Evolutionary conservation across 805 yeast genomes (phyloP).

Genomic region (Sugiyamaella smithiae): DNA sequence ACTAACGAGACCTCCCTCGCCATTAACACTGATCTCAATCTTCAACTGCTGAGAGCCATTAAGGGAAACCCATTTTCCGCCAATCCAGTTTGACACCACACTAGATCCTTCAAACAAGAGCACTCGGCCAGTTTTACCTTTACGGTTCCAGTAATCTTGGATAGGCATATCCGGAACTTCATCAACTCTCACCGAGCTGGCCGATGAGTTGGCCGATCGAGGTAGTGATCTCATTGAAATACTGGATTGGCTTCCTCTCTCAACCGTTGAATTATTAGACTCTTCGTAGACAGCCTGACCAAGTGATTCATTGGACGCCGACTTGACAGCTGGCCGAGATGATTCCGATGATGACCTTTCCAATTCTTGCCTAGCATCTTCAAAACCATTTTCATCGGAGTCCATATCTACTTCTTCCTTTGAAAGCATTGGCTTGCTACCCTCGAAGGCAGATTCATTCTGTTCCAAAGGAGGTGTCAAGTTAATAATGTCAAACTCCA

Average conservation of each 20-base stretch:
- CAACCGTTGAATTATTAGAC: slow-evolving; percentile 18
- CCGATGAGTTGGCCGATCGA: slow-evolving; percentile 8
- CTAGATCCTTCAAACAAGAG: slow-evolving; percentile 19
- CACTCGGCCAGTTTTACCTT: slow-evolving; percentile 11
- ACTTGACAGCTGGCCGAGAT: not conserved
- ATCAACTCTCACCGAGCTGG: slow-evolving; percentile 3
- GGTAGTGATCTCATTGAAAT: slow-evolving; percentile 14
- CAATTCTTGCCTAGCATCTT: not conserved
- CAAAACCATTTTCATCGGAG: slow-evolving; percentile 3
- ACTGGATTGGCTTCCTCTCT: slow-evolving; percentile 13
- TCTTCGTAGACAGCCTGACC: slow-evolving; percentile 15
- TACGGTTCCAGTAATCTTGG: slow-evolving; percentile 5
- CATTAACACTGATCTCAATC: slow-evolving; percentile 20
- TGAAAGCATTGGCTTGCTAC: not conserved
- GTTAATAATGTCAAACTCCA: slow-evolving; percentile 15
- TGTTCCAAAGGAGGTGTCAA: slow-evolving; percentile 10
- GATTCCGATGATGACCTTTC: not conserved
- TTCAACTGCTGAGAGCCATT: slow-evolving; percentile 10
- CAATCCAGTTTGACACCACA: slow-evolving; percentile 19
- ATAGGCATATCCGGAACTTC: slow-evolving; percentile 5
- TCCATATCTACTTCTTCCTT: not conserved
- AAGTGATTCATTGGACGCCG: slow-evolving; percentile 2
- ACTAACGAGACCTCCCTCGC: slow-evolving; percentile 21
- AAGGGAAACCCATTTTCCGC: slow-evolving; percentile 18
- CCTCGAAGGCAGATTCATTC: not conserved